Evolutionary conservation across 1,284 basidiomycete species (phyloP).

Genomic region (Tausonia pullulans): DNA sequence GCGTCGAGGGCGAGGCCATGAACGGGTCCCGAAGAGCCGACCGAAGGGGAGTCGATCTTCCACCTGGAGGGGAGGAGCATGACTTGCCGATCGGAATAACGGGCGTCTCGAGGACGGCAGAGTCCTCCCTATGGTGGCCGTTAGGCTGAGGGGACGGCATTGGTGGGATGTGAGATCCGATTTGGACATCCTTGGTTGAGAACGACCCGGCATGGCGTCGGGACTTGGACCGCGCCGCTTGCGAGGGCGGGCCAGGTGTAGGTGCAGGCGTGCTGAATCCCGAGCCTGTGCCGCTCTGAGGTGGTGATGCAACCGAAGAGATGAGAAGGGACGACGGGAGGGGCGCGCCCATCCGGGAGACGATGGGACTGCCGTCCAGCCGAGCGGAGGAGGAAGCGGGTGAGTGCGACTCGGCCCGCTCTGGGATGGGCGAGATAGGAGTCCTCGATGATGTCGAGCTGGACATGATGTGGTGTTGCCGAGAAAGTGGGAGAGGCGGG

Average conservation of each 20-base stretch:
- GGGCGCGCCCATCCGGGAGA: too few relatives aligned
- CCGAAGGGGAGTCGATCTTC: not conserved
- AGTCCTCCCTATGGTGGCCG: too few relatives aligned
- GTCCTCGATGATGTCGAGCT: conserved; percentile 19
- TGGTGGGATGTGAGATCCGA: conserved; percentile 62
- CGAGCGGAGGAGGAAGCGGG: conserved; percentile 21
- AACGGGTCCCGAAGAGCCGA: conserved; percentile 9
- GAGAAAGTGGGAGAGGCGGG: conserved; percentile 6
- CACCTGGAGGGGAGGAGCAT: not conserved
- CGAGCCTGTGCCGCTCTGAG: conserved; percentile 25
- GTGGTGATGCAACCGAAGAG: too few relatives aligned
- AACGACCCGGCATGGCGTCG: conserved; percentile 86
- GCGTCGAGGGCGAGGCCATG: not conserved
- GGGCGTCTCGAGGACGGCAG: not conserved
- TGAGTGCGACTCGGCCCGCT: conserved; percentile 30
- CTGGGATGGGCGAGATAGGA: conserved; percentile 36
- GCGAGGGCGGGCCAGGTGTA: conserved; percentile 19
- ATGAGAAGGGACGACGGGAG: too few relatives aligned
- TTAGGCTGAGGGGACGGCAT: not conserved
- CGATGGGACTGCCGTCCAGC: too few relatives aligned
- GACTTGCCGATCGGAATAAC: not conserved
- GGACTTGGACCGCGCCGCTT: conserved; percentile 37
- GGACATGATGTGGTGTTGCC: conserved; percentile 8
- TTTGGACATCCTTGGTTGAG: conserved; percentile 78
- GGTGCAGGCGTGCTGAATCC: conserved; percentile 20